Evolutionary conservation across 2,329 filamentous ascomycete species (phyloP).

Genomic region (Cladophialophora bantiana): DNA sequence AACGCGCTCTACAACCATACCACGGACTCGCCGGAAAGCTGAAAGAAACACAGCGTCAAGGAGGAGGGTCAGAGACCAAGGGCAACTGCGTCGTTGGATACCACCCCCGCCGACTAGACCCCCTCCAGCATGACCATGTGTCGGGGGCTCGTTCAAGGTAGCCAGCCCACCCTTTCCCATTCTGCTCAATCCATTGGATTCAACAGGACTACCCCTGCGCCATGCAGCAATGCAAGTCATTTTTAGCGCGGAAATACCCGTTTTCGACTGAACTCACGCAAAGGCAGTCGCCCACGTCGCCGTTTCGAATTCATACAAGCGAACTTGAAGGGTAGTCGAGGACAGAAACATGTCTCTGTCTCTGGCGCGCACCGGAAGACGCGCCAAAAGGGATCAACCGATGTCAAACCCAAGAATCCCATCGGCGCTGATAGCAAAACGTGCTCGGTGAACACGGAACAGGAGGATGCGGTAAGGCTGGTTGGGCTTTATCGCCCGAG

Average conservation of each 20-base stretch:
- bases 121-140: not conserved
- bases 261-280: conserved; percentile 6
- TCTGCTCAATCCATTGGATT: conserved; percentile 17
- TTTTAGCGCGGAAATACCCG: conserved; percentile 25
- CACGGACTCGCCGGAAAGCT: not conserved
- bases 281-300: conserved; percentile 10
- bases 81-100: conserved; percentile 6
- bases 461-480: conserved; percentile 20
- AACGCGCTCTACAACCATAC: not conserved
- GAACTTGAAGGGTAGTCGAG: conserved; percentile 23
- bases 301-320: conserved; percentile 27
- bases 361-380: not conserved
- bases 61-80: conserved; percentile 2
- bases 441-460: conserved; percentile 1
- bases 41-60: not conserved
- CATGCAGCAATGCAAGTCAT: conserved; percentile 38
- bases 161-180: conserved; percentile 12
- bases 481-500: not conserved
- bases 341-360: conserved; percentile 27
- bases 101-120: conserved; percentile 11
- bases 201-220: conserved; percentile 35
- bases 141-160: not conserved
- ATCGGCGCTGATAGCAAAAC: not conserved
- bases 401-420: not conserved
- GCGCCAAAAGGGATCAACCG: not conserved